These are phyloP conservation scores for Calonectria crousiana DNA, from an alignment of 2,329 filamentous ascomycete genomes.

Conservation along the genomic window DNA sequence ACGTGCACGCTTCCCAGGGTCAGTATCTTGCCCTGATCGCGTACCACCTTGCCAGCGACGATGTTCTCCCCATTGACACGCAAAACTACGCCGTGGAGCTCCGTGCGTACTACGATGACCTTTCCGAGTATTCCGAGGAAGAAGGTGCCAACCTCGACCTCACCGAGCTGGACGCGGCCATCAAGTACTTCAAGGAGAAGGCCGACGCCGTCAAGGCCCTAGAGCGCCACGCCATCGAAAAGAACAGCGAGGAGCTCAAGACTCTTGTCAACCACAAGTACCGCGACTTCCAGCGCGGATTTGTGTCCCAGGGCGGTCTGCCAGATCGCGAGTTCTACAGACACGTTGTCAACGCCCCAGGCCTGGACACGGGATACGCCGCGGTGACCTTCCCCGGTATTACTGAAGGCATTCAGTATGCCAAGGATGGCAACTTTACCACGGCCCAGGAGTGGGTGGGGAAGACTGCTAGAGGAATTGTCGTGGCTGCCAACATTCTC, in stretches of 20 bases:
- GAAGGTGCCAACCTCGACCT: conserved; percentile 52
- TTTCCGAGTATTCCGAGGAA: conserved; percentile 49
- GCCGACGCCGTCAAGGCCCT: conserved; percentile 49
- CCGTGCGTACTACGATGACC: conserved; percentile 52
- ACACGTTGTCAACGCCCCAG: conserved; percentile 61
- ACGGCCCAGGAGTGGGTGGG: conserved; percentile 51
- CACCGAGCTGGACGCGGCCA: conserved; percentile 51
- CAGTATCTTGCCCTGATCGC: conserved; percentile 58
- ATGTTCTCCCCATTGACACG: conserved; percentile 55
- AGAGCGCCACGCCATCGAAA: conserved; percentile 46
- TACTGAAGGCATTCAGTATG: conserved; percentile 74
- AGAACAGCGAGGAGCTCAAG: conserved; percentile 46
- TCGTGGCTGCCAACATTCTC: conserved; percentile 50
- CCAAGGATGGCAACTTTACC: conserved; percentile 40
- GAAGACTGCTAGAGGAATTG: conserved; percentile 51
- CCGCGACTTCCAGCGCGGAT: conserved; percentile 61
- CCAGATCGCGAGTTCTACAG: conserved; percentile 59
- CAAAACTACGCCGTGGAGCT: conserved; percentile 56
- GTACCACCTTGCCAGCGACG: conserved; percentile 53
- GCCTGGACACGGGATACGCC: conserved; percentile 60
- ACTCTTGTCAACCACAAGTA: conserved; percentile 60
- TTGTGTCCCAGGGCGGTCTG: conserved; percentile 61
- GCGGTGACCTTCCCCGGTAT: conserved; percentile 66
- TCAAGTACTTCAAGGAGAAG: conserved; percentile 50
- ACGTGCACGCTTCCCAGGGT: conserved; percentile 70